Conservation (phyloP, 1,284 basidiomycete genomes). For the Melampsora americana region DNA sequence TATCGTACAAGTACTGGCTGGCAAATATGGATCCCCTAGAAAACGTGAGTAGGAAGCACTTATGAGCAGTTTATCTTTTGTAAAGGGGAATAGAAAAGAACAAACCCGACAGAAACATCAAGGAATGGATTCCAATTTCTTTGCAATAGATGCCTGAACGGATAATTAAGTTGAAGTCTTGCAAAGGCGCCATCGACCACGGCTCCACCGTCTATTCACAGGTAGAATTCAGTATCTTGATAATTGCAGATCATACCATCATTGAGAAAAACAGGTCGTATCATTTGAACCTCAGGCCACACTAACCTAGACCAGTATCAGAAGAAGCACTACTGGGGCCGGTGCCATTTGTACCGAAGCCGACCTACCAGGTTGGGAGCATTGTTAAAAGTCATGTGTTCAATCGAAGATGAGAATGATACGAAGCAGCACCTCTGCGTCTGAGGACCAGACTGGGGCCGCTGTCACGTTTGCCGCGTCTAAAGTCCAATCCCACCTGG, state of each 20-base stretch:
- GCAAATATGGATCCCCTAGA: constrained; percentile 1
- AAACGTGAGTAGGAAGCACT: neutral
- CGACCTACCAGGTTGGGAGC: constrained; percentile 10
- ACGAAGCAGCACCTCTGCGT: neutral
- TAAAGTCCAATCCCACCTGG: constrained; percentile 39
- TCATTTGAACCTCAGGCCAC: neutral
- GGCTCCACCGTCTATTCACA: constrained; percentile 25
- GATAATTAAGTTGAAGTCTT: constrained; percentile 22
- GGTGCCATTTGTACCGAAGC: constrained; percentile 36
- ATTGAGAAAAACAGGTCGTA: neutral
- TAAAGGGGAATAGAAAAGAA: neutral
- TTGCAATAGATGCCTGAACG: constrained; percentile 22
- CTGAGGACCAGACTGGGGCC: constrained; percentile 33
- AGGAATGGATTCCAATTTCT: constrained; percentile 16
- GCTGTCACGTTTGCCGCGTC: constrained; percentile 20
- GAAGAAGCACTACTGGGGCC: constrained; percentile 11
- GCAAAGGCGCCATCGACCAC: constrained; percentile 28
- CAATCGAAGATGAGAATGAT: neutral
- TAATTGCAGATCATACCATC: neutral
- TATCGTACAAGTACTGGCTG: neutral
- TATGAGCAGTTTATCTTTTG: neutral
- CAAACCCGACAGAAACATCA: neutral
- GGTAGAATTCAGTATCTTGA: neutral
- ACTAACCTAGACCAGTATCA: constrained; percentile 17
- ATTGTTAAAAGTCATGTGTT: neutral